These are phyloP conservation scores for Thermochaetoides thermophila DNA, from an alignment of 495 filamentous ascomycete species.

Conservation along the genomic window DNA sequence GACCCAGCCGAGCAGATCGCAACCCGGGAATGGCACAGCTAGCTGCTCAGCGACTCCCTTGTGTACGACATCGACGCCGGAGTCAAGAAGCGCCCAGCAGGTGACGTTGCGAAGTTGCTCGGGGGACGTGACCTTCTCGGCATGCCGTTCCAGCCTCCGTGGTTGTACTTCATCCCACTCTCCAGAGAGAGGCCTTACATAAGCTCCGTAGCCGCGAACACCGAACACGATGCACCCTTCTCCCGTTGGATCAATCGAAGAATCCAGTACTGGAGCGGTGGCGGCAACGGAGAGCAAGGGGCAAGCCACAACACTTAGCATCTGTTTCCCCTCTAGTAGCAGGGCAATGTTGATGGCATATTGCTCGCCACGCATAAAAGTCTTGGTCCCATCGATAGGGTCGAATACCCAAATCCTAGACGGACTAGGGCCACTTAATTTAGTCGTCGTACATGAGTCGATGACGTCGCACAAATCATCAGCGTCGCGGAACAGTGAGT, in stretches of 20 bases:
- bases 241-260: slow-evolving; percentile 35
- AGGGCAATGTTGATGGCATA: slow-evolving; percentile 40
- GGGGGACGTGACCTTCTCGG: slow-evolving; percentile 17
- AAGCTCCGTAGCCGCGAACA: slow-evolving; percentile 40
- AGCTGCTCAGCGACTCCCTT: slow-evolving; percentile 32
- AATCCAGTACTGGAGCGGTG: slow-evolving; percentile 18
- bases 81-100: slow-evolving; percentile 25
- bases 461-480: slow-evolving; percentile 43
- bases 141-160: slow-evolving; percentile 8
- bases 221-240: slow-evolving; percentile 42
- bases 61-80: slow-evolving; percentile 30
- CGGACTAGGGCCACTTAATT: slow-evolving; percentile 20
- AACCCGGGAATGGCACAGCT: slow-evolving; percentile 32
- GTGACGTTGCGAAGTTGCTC: slow-evolving; percentile 24
- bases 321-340: slow-evolving; percentile 21
- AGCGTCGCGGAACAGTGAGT: slow-evolving; percentile 20
- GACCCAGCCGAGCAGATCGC: slow-evolving; percentile 48
- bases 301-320: slow-evolving; percentile 37
- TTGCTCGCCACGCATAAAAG: slow-evolving; percentile 46
- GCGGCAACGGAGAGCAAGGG: slow-evolving; percentile 37
- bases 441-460: slow-evolving; percentile 34
- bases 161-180: neutral
- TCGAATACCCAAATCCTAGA: slow-evolving; percentile 52
- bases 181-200: slow-evolving; percentile 29
- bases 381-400: slow-evolving; percentile 58